phyloP scores from a whole-genome alignment of 1,284 basidiomycete species.

The Heterobasidion annosum region DNA sequence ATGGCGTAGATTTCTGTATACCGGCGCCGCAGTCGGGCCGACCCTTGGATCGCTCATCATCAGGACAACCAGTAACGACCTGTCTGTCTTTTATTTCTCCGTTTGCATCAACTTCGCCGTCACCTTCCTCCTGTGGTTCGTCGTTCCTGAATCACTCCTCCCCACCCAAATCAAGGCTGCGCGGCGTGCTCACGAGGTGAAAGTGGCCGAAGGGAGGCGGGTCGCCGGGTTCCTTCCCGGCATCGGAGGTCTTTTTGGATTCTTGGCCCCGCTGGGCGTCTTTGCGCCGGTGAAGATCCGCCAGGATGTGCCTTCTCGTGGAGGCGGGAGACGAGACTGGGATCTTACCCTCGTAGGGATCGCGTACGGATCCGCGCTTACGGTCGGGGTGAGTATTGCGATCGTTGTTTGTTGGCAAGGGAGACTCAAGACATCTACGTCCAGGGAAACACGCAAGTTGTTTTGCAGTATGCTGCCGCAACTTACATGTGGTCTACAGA shows the following conservation, averaged over 20 bases:
- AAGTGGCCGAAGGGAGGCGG: conserved; percentile 10
- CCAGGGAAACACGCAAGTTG: conserved; percentile 55
- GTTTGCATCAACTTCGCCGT: conserved; percentile 39
- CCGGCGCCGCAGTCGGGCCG: conserved; percentile 68
- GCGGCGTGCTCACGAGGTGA: conserved; percentile 22
- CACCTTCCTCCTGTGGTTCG: conserved; percentile 38
- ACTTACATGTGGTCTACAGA: conserved; percentile 68
- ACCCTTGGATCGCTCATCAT: conserved; percentile 63
- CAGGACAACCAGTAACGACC: conserved; percentile 40
- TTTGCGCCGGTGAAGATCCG: conserved; percentile 40
- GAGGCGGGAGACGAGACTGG: conserved; percentile 41
- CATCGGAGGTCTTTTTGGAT: conserved; percentile 35
- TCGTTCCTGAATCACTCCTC: conserved; percentile 73
- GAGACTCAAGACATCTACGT: not conserved
- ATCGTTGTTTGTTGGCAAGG: not conserved
- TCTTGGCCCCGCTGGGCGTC: conserved; percentile 57
- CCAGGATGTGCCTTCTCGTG: conserved; percentile 10
- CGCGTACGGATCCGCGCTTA: conserved; percentile 43
- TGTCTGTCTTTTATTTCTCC: conserved; percentile 70
- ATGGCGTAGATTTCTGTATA: conserved; percentile 31
- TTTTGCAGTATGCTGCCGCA: conserved; percentile 62
- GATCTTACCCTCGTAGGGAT: conserved; percentile 51
- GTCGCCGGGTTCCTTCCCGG: conserved; percentile 12
- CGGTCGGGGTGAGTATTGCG: conserved; percentile 39
- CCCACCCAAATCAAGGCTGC: conserved; percentile 27